Evolutionary conservation across 768 basidiomycete genomes (phyloP).

Genomic region (Clitopilus passeckerianus): DNA sequence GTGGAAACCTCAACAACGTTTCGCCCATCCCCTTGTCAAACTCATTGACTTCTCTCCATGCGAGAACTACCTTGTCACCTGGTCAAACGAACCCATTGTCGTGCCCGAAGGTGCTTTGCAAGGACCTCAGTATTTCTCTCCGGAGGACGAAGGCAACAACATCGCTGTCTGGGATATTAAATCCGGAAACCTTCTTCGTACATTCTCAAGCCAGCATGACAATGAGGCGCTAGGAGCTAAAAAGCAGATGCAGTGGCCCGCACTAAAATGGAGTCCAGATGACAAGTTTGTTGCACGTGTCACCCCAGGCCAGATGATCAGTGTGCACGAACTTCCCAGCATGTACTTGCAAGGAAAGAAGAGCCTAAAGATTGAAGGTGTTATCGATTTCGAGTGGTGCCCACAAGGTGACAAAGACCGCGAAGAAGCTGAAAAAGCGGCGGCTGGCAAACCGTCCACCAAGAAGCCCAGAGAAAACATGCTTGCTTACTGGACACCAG

Average conservation of each 20-base stretch:
- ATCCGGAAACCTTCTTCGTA: conserved; percentile 86
- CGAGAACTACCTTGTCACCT: conserved; percentile 95
- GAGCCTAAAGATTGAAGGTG: conserved; percentile 94
- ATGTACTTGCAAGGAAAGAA: conserved; percentile 97
- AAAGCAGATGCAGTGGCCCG: conserved; percentile 92
- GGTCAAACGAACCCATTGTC: conserved; percentile 91
- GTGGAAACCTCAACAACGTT: conserved; percentile 84
- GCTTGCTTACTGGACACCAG: conserved; percentile 97
- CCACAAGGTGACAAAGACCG: conserved; percentile 87
- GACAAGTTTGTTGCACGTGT: conserved; percentile 92
- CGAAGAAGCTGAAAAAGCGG: conserved; percentile 60
- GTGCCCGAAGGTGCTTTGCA: conserved; percentile 77
- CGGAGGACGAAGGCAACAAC: conserved; percentile 95
- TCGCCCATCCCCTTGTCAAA: conserved; percentile 93
- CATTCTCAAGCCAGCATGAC: conserved; percentile 69
- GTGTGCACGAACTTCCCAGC: conserved; percentile 90
- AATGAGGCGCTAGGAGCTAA: conserved; percentile 54
- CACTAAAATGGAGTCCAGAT: conserved; percentile 95
- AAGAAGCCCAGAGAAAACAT: conserved; percentile 85
- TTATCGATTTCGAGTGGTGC: conserved; percentile 98
- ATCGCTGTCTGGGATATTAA: conserved; percentile 99
- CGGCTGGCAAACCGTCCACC: conserved; percentile 35
- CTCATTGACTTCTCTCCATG: conserved; percentile 96
- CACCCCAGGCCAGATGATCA: conserved; percentile 89
- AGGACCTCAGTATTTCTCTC: conserved; percentile 82